Conservation (phyloP, 1,284 basidiomycete genomes). For the Paramarasmius palmivorus region DNA sequence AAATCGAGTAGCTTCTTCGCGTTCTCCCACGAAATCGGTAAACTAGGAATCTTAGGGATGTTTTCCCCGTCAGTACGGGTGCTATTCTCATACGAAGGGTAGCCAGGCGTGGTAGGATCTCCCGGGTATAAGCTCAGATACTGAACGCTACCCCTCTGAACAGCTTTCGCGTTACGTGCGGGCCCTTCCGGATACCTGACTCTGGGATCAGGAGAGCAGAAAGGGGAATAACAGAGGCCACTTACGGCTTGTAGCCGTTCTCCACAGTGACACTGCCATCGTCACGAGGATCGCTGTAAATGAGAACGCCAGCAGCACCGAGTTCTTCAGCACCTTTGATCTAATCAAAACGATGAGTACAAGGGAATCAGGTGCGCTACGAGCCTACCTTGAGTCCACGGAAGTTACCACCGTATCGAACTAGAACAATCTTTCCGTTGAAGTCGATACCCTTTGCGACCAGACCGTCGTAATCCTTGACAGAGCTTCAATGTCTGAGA, state of each 20-base stretch:
- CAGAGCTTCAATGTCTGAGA: background rate
- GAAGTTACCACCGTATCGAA: slow-evolving; percentile 80
- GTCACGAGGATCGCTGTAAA: slow-evolving; percentile 89
- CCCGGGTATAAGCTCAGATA: slow-evolving; percentile 82
- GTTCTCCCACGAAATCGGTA: slow-evolving; percentile 76
- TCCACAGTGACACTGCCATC: slow-evolving; percentile 81
- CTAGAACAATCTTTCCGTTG: slow-evolving; percentile 81
- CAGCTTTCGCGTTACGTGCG: slow-evolving; percentile 80
- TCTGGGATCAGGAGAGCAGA: too few species aligned
- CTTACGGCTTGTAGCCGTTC: slow-evolving; percentile 70
- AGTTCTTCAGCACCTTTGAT: slow-evolving; percentile 67
- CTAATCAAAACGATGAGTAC: slow-evolving; percentile 32
- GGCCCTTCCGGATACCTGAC: slow-evolving; percentile 75
- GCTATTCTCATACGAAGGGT: slow-evolving; percentile 85
- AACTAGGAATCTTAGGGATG: slow-evolving; percentile 81
- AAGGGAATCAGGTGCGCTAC: background rate
- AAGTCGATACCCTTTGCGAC: slow-evolving; percentile 66
- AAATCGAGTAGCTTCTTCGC: slow-evolving; percentile 63
- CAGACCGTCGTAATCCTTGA: slow-evolving; percentile 68
- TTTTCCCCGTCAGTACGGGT: slow-evolving; percentile 70
- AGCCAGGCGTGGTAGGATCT: slow-evolving; percentile 86
- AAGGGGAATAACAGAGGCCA: too few species aligned
- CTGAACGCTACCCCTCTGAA: slow-evolving; percentile 89
- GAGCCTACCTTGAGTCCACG: slow-evolving; percentile 76
- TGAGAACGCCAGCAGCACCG: slow-evolving; percentile 74